phyloP scores from a whole-genome alignment of 306 rosid genomes.

The Castanospermum australe region DNA sequence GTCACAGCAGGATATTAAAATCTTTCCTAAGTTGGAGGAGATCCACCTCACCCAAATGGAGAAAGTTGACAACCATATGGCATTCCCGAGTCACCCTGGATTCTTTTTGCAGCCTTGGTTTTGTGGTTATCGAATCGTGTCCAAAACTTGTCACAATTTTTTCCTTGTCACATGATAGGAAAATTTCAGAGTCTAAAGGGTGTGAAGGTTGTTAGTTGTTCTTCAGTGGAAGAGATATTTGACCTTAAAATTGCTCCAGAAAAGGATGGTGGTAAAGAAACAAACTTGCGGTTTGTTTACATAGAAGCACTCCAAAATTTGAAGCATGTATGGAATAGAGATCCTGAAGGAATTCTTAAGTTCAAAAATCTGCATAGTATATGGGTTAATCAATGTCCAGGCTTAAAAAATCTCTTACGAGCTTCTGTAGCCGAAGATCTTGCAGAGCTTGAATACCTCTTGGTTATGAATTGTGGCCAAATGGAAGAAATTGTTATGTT shows the following conservation, averaged over 20 bases:
- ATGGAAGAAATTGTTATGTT: background rate
- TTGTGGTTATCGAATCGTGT: background rate
- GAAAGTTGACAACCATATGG: background rate
- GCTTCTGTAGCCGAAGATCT: background rate
- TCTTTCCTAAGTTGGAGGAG: conserved; percentile 23
- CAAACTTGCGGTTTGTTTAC: background rate
- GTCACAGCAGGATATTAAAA: background rate
- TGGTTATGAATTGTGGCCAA: background rate
- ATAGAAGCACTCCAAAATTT: background rate
- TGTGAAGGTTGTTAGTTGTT: background rate
- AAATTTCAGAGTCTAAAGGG: background rate
- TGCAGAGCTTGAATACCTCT: background rate
- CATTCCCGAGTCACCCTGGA: background rate
- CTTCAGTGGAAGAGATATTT: conserved; percentile 14
- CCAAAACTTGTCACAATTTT: background rate
- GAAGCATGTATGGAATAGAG: conserved; percentile 23
- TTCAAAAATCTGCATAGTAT: background rate
- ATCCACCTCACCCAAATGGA: background rate
- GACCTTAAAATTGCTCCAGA: background rate
- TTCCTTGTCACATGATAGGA: conserved; percentile 12
- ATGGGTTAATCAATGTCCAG: background rate
- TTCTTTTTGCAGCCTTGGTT: background rate
- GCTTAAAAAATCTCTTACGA: conserved; percentile 19
- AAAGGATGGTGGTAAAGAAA: background rate
- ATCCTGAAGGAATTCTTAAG: background rate